Evolutionary conservation across 768 basidiomycete genomes (phyloP), one percentile per base, ranked within the genome.

Genomic region (Amanita brunnescens): DNA sequence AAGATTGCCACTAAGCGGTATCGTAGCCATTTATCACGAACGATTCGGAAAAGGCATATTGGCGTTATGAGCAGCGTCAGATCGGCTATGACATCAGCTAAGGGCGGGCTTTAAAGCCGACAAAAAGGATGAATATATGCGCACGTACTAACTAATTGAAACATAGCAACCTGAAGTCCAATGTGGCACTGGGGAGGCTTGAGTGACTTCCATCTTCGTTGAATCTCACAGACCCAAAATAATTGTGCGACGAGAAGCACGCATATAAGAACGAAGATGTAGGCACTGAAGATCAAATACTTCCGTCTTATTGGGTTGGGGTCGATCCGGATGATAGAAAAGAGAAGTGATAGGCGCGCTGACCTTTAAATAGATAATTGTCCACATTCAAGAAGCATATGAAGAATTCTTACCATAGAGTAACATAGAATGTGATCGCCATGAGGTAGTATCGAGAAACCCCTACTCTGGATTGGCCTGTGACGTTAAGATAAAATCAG

Each of bases 251-350:
- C 57, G 29, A 78, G 66, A 52, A 77, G 56, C 23, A 56, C 39
- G 37, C 59, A 57, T 24, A 67, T 64, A 34, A 62, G 9, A 33
- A 63, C 12, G 59, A 67, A 68, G 2, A 66, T 8, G 24, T 61
- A 57, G 1, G 66, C 68, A n/a, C 73, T 54, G 47, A 61, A 60
- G 10, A 59, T 46, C 1, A 71, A 60, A 20, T 56, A 55, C 29
- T 49, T 56, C 10, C 63, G 61, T 43, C 66, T 59, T 5, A 38
- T 23, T 5, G 38, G 56, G 44, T 69, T 68, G 2, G 73, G 72
- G 48, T 75, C 73, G 59, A 79, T 70, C 35, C 79, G 75, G 47
- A 79, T 72, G 52, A 80, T 69, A 5, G 77, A 78, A 61, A 75
- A 76, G 6, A 80, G 63, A 38, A 79, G 77, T 29, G 76, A 72